Evolutionary conservation across 192 early-diverging fungal genomes (phyloP).

Genomic region (Chytriomyces confervae): DNA sequence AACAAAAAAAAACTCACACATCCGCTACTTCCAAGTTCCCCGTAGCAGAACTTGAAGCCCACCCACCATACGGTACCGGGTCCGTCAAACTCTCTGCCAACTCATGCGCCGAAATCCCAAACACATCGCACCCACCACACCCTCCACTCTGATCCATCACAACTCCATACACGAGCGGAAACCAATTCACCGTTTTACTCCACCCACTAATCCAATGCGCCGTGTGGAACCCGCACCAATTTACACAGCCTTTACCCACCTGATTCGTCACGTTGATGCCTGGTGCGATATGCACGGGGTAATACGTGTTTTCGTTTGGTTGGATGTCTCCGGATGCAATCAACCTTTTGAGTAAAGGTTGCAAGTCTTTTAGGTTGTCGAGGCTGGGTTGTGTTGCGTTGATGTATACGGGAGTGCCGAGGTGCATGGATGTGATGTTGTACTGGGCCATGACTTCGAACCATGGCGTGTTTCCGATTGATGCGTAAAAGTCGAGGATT

Average conservation of each 20-base stretch:
- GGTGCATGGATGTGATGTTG: neutral
- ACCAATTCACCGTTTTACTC: neutral
- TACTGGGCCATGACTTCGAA: neutral
- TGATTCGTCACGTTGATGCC: neutral
- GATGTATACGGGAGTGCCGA: neutral
- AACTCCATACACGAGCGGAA: neutral
- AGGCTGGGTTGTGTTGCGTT: neutral
- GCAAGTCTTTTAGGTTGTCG: neutral
- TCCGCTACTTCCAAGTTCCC: neutral
- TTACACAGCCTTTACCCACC: neutral
- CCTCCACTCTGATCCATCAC: neutral
- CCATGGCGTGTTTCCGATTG: neutral
- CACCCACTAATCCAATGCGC: neutral
- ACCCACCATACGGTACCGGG: neutral
- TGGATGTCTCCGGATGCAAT: neutral
- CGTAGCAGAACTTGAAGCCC: neutral
- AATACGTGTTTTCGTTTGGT: neutral
- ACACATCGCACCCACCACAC: neutral
- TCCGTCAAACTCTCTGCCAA: neutral
- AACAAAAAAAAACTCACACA: neutral
- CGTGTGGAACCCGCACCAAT: neutral
- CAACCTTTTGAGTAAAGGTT: neutral
- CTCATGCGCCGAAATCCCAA: neutral
- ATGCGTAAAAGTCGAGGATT: neutral
- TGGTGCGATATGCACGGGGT: neutral